phyloP scores from a whole-genome alignment of 208 protist species.

The Leishmania aethiopica region DNA sequence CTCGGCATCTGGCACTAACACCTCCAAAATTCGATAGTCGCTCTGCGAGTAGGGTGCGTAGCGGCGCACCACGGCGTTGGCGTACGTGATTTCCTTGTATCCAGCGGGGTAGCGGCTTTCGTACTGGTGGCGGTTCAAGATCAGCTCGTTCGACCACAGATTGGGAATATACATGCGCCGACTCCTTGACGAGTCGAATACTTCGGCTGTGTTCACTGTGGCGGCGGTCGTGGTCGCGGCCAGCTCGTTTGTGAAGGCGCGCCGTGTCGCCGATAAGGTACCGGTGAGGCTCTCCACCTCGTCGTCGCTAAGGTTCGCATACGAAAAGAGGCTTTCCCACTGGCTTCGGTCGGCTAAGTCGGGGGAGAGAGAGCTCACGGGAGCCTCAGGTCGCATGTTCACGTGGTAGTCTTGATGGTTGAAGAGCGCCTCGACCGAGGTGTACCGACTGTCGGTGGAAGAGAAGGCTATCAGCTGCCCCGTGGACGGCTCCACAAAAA shows the following conservation, averaged over 20 bases:
- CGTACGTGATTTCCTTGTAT: slow-evolving; percentile 72
- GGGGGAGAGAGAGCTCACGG: slow-evolving; percentile 64
- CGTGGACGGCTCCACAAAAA: slow-evolving; percentile 90
- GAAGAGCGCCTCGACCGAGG: slow-evolving; percentile 88
- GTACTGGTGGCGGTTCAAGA: slow-evolving; percentile 73
- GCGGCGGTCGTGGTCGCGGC: slow-evolving; percentile 11
- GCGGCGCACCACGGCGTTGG: slow-evolving; percentile 64
- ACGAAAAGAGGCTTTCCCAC: slow-evolving; percentile 83
- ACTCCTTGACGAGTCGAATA: slow-evolving; percentile 26
- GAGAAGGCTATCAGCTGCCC: slow-evolving; percentile 57
- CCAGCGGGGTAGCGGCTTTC: slow-evolving; percentile 81
- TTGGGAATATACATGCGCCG: slow-evolving; percentile 38
- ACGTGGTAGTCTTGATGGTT: slow-evolving; percentile 91
- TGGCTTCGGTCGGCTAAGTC: slow-evolving; percentile 63
- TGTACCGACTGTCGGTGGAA: slow-evolving; percentile 63
- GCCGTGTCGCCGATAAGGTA: slow-evolving; percentile 22
- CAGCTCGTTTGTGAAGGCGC: slow-evolving; percentile 22
- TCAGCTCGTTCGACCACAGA: slow-evolving; percentile 78
- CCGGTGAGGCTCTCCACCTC: slow-evolving; percentile 16
- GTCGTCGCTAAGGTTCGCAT: slow-evolving; percentile 27
- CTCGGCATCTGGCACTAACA: slow-evolving; percentile 53
- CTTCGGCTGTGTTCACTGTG: slow-evolving; percentile 6
- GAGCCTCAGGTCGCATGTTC: slow-evolving; percentile 65
- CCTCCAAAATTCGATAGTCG: slow-evolving; percentile 75
- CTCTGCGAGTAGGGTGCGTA: slow-evolving; percentile 83